phyloP scores from a whole-genome alignment of 495 filamentous ascomycete genomes.

The Haplographium delicatum region DNA sequence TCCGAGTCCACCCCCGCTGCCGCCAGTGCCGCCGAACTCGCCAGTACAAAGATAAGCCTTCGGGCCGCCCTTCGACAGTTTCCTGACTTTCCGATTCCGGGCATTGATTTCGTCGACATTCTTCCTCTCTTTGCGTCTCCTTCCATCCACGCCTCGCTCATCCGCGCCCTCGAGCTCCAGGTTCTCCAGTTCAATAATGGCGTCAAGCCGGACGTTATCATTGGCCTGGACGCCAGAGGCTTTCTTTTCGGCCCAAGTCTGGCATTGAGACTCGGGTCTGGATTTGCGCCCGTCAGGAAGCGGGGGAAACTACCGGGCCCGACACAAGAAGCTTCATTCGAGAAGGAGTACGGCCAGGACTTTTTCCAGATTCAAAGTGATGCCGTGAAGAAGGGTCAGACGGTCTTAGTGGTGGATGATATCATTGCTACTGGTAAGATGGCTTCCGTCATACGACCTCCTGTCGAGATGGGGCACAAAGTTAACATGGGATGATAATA shows the following conservation, averaged over 20 bases:
- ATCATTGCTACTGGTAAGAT: slow-evolving; percentile 95
- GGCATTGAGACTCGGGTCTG: slow-evolving; percentile 77
- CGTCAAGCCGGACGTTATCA: slow-evolving; percentile 76
- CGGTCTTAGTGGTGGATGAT: slow-evolving; percentile 90
- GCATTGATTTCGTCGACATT: slow-evolving; percentile 98
- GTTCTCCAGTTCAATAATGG: slow-evolving; percentile 48
- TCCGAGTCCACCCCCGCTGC: slow-evolving; percentile 52
- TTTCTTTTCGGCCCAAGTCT: slow-evolving; percentile 93
- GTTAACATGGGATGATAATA: slow-evolving; percentile 30
- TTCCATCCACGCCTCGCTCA: slow-evolving; percentile 65
- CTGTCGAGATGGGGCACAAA: no score
- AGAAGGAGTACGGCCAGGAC: slow-evolving; percentile 97
- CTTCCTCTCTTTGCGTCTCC: slow-evolving; percentile 88
- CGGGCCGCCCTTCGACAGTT: slow-evolving; percentile 49
- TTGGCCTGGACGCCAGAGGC: slow-evolving; percentile 89
- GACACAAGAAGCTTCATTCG: slow-evolving; percentile 71
- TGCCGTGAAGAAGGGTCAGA: slow-evolving; percentile 79
- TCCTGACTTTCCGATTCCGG: slow-evolving; percentile 89
- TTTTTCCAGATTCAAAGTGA: slow-evolving; percentile 93
- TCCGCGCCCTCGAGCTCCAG: slow-evolving; percentile 85
- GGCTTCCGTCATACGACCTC: no score
- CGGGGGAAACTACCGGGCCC: slow-evolving; percentile 92
- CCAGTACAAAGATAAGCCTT: slow-evolving; percentile 81
- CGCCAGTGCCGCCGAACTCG: slow-evolving; percentile 80
- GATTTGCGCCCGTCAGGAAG: slow-evolving; percentile 94